phyloP scores from a whole-genome alignment of 345 rosid genomes.

The Heritiera littoralis region DNA sequence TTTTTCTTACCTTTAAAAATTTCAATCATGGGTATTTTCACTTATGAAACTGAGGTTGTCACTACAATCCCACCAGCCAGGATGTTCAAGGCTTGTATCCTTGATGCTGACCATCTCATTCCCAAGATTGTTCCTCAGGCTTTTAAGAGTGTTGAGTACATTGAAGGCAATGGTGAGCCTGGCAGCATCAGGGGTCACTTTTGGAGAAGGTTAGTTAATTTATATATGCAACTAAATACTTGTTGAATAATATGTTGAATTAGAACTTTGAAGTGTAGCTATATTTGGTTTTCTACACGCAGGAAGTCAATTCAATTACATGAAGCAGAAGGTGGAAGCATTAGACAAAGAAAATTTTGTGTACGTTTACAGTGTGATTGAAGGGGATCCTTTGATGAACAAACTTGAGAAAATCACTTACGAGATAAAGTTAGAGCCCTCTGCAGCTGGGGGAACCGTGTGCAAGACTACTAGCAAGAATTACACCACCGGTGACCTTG shows the following conservation, averaged over 20 bases:
- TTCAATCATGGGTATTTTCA: slow-evolving; percentile 26
- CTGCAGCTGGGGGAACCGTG: slow-evolving; percentile 24
- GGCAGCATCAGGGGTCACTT: slow-evolving; percentile 32
- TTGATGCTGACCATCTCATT: slow-evolving; percentile 33
- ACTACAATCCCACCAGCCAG: slow-evolving; percentile 26
- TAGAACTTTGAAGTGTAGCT: neutral
- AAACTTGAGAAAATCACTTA: slow-evolving; percentile 31
- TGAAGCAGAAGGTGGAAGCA: slow-evolving; percentile 32
- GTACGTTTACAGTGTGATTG: slow-evolving; percentile 29
- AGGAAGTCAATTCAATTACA: slow-evolving; percentile 23
- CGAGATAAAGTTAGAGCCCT: slow-evolving; percentile 33
- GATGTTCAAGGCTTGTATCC: slow-evolving; percentile 37
- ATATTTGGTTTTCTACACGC: neutral
- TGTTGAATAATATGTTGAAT: neutral
- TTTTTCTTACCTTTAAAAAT: neutral
- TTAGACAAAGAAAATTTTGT: slow-evolving; percentile 26
- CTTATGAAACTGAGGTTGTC: slow-evolving; percentile 27
- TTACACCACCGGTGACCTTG: slow-evolving; percentile 17
- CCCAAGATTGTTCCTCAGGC: slow-evolving; percentile 40
- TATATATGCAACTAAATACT: no score
- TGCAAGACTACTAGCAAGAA: slow-evolving; percentile 27
- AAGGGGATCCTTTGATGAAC: slow-evolving; percentile 32
- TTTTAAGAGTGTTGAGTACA: slow-evolving; percentile 27
- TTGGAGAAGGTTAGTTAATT: slow-evolving; percentile 14
- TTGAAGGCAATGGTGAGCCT: slow-evolving; percentile 50